Evolutionary conservation across 129 eudicot species (phyloP).

Genomic region (Helianthus tuberosus): DNA sequence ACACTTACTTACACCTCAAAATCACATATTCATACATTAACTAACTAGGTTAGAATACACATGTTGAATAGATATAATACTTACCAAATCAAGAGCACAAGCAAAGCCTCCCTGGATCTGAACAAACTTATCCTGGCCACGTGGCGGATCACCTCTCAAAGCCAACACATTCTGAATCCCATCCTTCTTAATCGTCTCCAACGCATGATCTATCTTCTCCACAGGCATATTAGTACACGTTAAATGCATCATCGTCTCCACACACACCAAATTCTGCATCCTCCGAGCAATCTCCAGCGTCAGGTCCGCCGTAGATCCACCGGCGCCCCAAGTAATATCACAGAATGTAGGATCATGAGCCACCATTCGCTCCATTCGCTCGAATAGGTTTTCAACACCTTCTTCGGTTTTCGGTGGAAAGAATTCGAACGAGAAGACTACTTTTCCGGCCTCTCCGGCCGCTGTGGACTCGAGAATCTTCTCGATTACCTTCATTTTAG

Average conservation of each 20-base stretch:
- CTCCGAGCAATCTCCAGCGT: slow-evolving; percentile 88
- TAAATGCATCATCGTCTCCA: slow-evolving; percentile 98
- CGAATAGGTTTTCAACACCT: slow-evolving; percentile 91
- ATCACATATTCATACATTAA: too few species aligned
- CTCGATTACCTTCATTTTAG: slow-evolving; percentile 86
- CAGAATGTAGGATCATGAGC: slow-evolving; percentile 89
- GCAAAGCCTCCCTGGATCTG: slow-evolving; percentile 94
- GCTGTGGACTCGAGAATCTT: slow-evolving; percentile 66
- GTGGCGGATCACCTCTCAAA: slow-evolving; percentile 97
- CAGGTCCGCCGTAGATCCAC: slow-evolving; percentile 95
- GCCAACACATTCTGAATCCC: slow-evolving; percentile 97
- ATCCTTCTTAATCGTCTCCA: slow-evolving; percentile 65
- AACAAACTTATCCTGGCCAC: slow-evolving; percentile 96
- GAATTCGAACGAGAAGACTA: slow-evolving; percentile 88
- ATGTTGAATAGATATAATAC: not conserved
- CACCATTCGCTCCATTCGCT: slow-evolving; percentile 96
- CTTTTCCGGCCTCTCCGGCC: slow-evolving; percentile 46
- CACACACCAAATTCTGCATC: slow-evolving; percentile 98
- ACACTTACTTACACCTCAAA: too few species aligned
- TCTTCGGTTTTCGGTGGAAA: slow-evolving; percentile 99
- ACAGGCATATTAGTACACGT: slow-evolving; percentile 98
- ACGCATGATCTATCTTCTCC: slow-evolving; percentile 91
- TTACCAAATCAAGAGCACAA: slow-evolving; percentile 90
- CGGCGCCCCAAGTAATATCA: slow-evolving; percentile 99
- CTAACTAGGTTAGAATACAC: too few species aligned